Conservation (phyloP, 805 yeast genomes). For the Spathaspora arborariae region DNA sequence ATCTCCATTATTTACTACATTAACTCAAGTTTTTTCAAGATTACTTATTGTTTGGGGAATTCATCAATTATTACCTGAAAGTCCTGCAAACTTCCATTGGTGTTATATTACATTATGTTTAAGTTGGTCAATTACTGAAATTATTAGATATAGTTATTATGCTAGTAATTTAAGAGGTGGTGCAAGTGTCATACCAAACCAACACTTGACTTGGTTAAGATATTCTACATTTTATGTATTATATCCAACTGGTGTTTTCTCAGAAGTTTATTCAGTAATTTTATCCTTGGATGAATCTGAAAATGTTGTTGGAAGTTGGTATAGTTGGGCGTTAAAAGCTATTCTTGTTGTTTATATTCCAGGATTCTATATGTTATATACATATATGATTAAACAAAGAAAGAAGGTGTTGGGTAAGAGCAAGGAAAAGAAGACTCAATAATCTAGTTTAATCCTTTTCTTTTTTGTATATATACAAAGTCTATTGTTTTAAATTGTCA, state of each 20-base stretch:
- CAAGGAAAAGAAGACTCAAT: constrained; percentile 10
- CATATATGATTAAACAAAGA: constrained; percentile 89
- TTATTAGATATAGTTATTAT: constrained; percentile 84
- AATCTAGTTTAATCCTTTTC: background rate
- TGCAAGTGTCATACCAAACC: constrained; percentile 42
- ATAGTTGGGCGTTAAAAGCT: constrained; percentile 51
- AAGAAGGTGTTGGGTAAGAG: constrained; percentile 57
- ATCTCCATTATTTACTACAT: constrained; percentile 81
- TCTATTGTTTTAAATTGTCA: constrained; percentile 15
- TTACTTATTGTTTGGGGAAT: constrained; percentile 80
- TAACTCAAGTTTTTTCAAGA: constrained; percentile 84
- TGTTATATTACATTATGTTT: constrained; percentile 62
- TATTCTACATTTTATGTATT: constrained; percentile 79
- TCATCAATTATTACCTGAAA: constrained; percentile 66
- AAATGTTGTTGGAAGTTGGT: constrained; percentile 43
- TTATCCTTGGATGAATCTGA: constrained; percentile 71
- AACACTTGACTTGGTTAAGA: constrained; percentile 61
- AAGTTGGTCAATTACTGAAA: constrained; percentile 95
- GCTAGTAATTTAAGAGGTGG: constrained; percentile 59
- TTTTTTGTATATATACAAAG: background rate
- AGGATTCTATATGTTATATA: constrained; percentile 78
- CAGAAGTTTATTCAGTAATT: constrained; percentile 71
- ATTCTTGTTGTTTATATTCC: constrained; percentile 73
- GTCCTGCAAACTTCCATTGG: constrained; percentile 59
- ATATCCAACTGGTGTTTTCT: constrained; percentile 90